These are phyloP conservation scores for Insectozyma bohioensis DNA, from an alignment of 1,139 yeast genomes.

Conservation along the genomic window DNA sequence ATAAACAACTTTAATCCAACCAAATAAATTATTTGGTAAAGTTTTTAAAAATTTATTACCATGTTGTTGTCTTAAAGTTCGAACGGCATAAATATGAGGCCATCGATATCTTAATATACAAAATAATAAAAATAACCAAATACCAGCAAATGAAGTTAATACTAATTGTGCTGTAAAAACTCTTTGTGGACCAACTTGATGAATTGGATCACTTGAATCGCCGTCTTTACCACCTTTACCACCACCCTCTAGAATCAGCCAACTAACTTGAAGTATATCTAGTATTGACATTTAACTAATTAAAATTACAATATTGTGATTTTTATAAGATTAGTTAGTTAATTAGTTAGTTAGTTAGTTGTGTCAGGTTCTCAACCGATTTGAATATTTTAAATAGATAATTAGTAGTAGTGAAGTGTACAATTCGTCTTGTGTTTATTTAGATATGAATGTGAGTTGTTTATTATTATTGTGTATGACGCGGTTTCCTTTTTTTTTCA, in stretches of 20 bases:
- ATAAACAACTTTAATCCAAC: slow-evolving; percentile 40
- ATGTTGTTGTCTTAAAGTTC: slow-evolving; percentile 34
- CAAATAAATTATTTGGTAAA: slow-evolving; percentile 39
- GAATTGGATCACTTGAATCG: slow-evolving; percentile 13
- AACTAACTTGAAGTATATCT: slow-evolving; percentile 6
- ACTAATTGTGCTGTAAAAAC: slow-evolving; percentile 46
- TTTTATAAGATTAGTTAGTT: too few species aligned
- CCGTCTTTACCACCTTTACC: slow-evolving; percentile 5
- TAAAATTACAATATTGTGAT: too few species aligned
- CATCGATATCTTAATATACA: slow-evolving; percentile 45
- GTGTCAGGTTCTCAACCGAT: too few species aligned
- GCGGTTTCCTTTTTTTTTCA: too few species aligned
- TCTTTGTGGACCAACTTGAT: slow-evolving; percentile 38
- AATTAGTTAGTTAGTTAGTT: too few species aligned
- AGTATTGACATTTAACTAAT: slow-evolving; percentile 2
- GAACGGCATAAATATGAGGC: slow-evolving; percentile 54
- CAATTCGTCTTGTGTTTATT: too few species aligned
- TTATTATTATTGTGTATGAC: too few species aligned
- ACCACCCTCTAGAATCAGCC: slow-evolving; percentile 7
- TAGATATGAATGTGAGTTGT: too few species aligned
- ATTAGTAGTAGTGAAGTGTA: too few species aligned
- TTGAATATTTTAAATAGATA: too few species aligned
- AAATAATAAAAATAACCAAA: slow-evolving; percentile 36
- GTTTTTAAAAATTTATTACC: slow-evolving; percentile 26
- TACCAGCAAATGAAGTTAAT: slow-evolving; percentile 37